Evolutionary conservation across 305 asterid genomes (phyloP), one percentile per base, ranked within the genome.

Genomic region (Fraxinus paxiana): DNA sequence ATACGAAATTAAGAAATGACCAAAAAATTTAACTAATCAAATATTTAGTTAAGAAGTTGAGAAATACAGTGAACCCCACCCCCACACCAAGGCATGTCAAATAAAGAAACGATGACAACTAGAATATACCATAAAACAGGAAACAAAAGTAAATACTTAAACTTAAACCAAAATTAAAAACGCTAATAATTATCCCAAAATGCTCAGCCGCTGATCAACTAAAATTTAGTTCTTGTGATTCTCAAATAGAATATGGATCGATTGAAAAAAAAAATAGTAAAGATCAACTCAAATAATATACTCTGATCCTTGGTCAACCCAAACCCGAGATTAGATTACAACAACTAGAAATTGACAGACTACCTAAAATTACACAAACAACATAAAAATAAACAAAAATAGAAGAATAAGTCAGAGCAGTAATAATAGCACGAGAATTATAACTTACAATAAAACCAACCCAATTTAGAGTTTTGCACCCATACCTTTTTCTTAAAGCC

Each of bases 371-470:
- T 26, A 26, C 20, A 72, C 51, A 38, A 81, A 75, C 51, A 46
- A 67, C 34, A 26, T 26, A 15, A 31, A 51, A 51, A 26, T 67
- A 73, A 8, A 48, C 77, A 37, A 65, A 75, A 75, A 63, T 38
- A 35, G 34, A 78, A 26, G 79, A 30, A 81, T 79, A 69, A 82
- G 77, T 85, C 77, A 71, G 13, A 81, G 22, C 83, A 80, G 79
- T 82, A 82, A 73, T 35, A 82, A 72, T 31, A 72, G 3, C 38
- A 35, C 15, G 73, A 56, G 8, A 31, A 18, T 77, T 82, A 24
- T 75, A n/a, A 30, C 69, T 76, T 69, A 34, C 31, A 48, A 6
- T 5, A 15, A 26, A 73, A 54, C 59, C 71, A 37, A 18, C 59
- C 5, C 76, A 78, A 78, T 37, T 69, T 70, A 70, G 75, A 70